phyloP scores from a whole-genome alignment of 2,329 filamentous ascomycete genomes.

The Fusarium avenaceum region DNA sequence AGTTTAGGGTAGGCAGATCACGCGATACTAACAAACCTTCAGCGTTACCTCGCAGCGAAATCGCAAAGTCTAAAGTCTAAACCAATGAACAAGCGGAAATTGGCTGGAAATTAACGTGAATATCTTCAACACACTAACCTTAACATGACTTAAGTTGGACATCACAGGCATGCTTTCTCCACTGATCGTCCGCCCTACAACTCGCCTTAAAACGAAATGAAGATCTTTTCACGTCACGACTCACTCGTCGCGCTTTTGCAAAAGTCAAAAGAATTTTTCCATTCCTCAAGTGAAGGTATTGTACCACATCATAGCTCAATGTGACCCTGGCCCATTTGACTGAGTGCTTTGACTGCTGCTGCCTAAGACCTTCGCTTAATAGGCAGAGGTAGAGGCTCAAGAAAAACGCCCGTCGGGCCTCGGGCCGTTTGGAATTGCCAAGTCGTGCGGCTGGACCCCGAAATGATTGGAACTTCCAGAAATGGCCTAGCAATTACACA shows the following conservation, averaged over 20 bases:
- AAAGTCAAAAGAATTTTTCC: neutral
- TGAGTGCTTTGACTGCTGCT: neutral
- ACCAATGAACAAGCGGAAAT: slow-evolving; percentile 10
- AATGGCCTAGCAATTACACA: slow-evolving; percentile 10
- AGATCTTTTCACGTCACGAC: neutral
- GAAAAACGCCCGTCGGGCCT: slow-evolving; percentile 1
- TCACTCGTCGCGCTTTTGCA: too few species aligned
- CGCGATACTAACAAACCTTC: neutral
- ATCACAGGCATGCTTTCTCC: neutral
- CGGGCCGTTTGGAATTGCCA: slow-evolving; percentile 11
- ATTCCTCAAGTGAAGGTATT: neutral
- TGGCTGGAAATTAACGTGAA: slow-evolving; percentile 9
- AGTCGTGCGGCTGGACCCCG: slow-evolving; percentile 7
- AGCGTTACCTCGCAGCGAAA: neutral
- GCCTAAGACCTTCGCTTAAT: neutral
- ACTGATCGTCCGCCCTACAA: slow-evolving; percentile 18
- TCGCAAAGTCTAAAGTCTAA: slow-evolving; percentile 3
- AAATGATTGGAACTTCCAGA: slow-evolving; percentile 21
- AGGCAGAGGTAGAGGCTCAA: neutral
- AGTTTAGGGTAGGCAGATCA: neutral
- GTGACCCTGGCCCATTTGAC: neutral
- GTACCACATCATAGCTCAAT: neutral
- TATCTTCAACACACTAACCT: slow-evolving; percentile 4
- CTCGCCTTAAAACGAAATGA: neutral
- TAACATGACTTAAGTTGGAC: neutral